A percentile compares a stretch with the other conserved stretches of the same genome.
phyloP scores from a whole-genome alignment of 1,284 basidiomycete genomes.

The Hemileia vastatrix region DNA sequence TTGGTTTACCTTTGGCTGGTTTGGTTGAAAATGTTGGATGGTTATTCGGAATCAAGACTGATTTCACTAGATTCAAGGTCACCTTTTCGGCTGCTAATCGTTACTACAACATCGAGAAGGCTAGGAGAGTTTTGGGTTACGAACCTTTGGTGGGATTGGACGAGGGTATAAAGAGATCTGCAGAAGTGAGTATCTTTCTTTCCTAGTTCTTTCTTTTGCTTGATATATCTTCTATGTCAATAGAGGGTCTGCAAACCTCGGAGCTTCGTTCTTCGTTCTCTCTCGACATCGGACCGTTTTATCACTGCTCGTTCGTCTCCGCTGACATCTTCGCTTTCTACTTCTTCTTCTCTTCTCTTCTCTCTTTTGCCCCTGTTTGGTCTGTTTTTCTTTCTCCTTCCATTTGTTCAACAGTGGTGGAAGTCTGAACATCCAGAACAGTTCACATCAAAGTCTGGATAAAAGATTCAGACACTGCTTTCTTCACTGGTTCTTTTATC shows the following conservation, averaged over 20 bases:
- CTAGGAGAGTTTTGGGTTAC: conserved; percentile 81
- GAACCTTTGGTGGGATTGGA: conserved; percentile 80
- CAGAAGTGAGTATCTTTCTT: conserved; percentile 46
- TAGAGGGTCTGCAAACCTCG: not conserved
- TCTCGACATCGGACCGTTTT: not conserved
- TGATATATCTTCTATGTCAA: conserved; percentile 1
- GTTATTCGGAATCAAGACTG: conserved; percentile 68
- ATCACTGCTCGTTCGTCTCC: not conserved
- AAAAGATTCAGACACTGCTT: not conserved
- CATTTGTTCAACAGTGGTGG: conserved; percentile 8
- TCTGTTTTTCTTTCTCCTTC: not conserved
- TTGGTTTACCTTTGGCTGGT: conserved; percentile 63
- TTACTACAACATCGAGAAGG: conserved; percentile 94
- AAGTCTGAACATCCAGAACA: conserved; percentile 9
- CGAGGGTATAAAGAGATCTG: conserved; percentile 71
- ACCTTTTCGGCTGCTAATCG: conserved; percentile 51
- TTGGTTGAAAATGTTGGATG: conserved; percentile 67
- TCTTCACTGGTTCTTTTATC: too few relatives aligned
- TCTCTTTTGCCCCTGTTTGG: not conserved
- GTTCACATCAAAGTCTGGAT: not conserved
- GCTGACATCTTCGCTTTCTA: not conserved
- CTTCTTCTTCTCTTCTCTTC: not conserved
- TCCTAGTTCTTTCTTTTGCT: conserved; percentile 31
- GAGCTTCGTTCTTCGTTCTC: not conserved
- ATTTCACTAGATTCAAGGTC: conserved; percentile 81